Conservation (phyloP, 202 grass and related monocot species). For the Carex arenaria region DNA sequence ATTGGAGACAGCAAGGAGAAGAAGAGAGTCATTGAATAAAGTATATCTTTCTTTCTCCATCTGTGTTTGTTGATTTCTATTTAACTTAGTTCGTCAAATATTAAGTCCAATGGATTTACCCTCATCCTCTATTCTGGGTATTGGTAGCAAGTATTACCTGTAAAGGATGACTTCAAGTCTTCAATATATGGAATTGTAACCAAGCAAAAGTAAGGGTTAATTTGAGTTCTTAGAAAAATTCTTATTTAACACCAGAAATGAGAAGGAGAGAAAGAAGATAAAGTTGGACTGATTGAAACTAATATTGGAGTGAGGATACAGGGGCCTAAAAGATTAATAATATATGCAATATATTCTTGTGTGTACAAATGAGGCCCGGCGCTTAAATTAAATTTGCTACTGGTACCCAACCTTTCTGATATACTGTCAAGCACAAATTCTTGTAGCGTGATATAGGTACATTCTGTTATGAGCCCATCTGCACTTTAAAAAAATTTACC, state of each 20-base stretch:
- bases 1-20: slow-evolving; percentile 68
- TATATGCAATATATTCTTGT: neutral
- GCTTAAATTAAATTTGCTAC: neutral
- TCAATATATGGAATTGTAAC: neutral
- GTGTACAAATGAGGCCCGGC: neutral
- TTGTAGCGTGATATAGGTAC: neutral
- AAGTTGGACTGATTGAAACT: neutral
- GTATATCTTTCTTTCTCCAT: slow-evolving; percentile 39
- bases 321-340: neutral
- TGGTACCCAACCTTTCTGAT: neutral
- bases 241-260: neutral
- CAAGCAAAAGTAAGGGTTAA: neutral
- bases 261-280: neutral
- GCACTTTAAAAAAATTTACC: too few species aligned
- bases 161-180: neutral
- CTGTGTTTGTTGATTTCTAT: neutral
- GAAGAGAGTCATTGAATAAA: slow-evolving; percentile 78
- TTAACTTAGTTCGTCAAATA: neutral
- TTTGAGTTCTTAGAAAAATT: neutral
- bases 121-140: neutral
- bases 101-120: neutral
- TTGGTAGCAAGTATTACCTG: neutral
- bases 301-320: neutral
- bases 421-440: neutral
- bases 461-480: neutral